Evolutionary conservation across 768 basidiomycete species (phyloP), one percentile per base, ranked within the genome.

Genomic region (Hebeloma cylindrosporum): DNA sequence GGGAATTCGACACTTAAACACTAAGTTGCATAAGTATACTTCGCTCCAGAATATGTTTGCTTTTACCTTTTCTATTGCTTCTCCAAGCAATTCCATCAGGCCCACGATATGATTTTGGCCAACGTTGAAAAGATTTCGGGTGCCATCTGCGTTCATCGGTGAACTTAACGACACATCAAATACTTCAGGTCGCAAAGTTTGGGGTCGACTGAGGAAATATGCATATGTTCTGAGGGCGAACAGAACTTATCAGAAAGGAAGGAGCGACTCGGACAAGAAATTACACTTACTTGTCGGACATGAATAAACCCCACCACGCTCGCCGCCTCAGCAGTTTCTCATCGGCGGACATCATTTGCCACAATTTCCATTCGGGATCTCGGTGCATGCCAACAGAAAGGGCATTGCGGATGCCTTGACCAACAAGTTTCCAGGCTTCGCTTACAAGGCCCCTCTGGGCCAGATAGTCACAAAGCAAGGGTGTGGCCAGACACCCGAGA

Each of bases 381-480:
- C 67, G 63, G 45, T 73, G 72, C 61, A 76, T 63, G 1, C 73
- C 71, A 20, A 72, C 64, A 16, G 72, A 64, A 51, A 67, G 58
- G 14, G 71, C 72, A 40, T 60, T 62, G 27, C 70, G 60, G 17
- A 74, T 57, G 9, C 67, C 69, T 35, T 59, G 63, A 3, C 72
- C 71, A n/a, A 68, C 63, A 25, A 75, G 48, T 57, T 73, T 72
- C 72, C 74, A 74, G 3, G 72, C 72, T 49, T 75, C 78, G 49
- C 75, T 78, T 16, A 74, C 65, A 27, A 69, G 68, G 7, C 77
- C 77, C 20, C 69, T 59, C 40, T 73, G 70, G 0, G 72, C 65
- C 13, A 78, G 67, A 50, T 73, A 77, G 40, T 65, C 65, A 21
- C 68, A 70, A 17, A 77, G 63, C 23, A 78, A 54, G 2, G 70